Conservation (phyloP, 169 alveolate genomes). For the Perkinsus marinus region DNA sequence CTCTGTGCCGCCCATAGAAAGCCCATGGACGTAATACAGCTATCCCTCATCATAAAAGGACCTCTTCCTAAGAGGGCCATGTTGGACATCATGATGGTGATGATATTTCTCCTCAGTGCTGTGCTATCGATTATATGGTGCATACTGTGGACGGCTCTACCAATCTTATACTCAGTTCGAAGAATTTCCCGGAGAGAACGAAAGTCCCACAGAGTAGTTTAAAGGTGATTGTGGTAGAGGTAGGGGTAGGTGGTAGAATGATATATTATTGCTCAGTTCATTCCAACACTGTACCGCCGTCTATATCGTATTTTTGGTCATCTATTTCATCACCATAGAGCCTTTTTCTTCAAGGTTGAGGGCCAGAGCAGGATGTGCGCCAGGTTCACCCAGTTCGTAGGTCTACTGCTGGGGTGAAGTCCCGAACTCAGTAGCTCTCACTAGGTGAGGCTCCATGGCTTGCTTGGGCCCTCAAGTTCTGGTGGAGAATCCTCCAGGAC, state of each 20-base stretch:
- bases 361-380: slow-evolving; percentile 61
- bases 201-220: too few relatives aligned
- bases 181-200: slow-evolving; percentile 45
- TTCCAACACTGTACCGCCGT: not conserved
- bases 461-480: too few relatives aligned
- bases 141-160: slow-evolving; percentile 72
- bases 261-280: too few relatives aligned
- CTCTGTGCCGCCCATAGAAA: slow-evolving; percentile 72
- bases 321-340: slow-evolving; percentile 64
- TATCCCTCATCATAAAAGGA: too few relatives aligned
- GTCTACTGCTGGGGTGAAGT: too few relatives aligned
- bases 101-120: slow-evolving; percentile 26
- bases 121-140: slow-evolving; percentile 80
- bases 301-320: slow-evolving; percentile 51
- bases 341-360: slow-evolving; percentile 57
- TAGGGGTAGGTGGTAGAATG: too few relatives aligned
- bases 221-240: too few relatives aligned
- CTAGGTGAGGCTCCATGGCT: too few relatives aligned
- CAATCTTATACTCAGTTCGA: slow-evolving; percentile 45
- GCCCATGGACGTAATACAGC: slow-evolving; percentile 55
- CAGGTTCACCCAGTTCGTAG: slow-evolving; percentile 66
- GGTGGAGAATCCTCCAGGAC: too few relatives aligned
- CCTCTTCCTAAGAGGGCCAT: too few relatives aligned
- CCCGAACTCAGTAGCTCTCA: too few relatives aligned
- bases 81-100: too few relatives aligned